A percentile compares a stretch with the other conserved stretches of the same genome.
Conservation (phyloP, 2,329 filamentous ascomycete species). For the Diplodia scrobiculata region DNA sequence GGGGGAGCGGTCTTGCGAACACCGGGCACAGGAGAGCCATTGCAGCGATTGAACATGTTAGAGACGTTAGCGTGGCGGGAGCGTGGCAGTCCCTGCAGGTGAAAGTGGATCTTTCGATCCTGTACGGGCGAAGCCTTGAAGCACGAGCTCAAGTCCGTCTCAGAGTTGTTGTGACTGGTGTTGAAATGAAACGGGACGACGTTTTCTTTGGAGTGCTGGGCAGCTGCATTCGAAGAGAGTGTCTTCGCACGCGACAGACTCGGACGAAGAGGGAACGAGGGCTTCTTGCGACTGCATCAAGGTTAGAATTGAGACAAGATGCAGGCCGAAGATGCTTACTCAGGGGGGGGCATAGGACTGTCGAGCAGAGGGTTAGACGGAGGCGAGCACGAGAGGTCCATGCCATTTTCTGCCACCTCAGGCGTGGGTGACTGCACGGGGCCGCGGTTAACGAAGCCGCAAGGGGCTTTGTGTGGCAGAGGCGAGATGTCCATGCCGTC, state of each 20-base stretch:
- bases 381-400: constrained; percentile 44
- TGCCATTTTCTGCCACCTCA: constrained; percentile 52
- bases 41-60: constrained; percentile 58
- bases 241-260: constrained; percentile 75
- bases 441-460: constrained; percentile 60
- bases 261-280: constrained; percentile 64
- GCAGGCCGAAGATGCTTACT: constrained; percentile 37
- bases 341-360: constrained; percentile 42
- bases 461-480: constrained; percentile 80
- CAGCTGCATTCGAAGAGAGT: constrained; percentile 67
- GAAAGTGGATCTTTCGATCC: constrained; percentile 57
- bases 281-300: constrained; percentile 26
- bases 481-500: constrained; percentile 95
- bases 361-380: constrained; percentile 39
- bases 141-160: constrained; percentile 70
- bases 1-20: constrained; percentile 62
- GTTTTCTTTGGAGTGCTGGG: constrained; percentile 62
- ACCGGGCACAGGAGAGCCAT: constrained; percentile 71
- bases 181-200: constrained; percentile 75
- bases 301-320: constrained; percentile 9
- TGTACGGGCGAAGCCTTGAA: constrained; percentile 78
- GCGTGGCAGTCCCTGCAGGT: constrained; percentile 22
- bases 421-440: constrained; percentile 74
- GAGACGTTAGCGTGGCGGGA: constrained; percentile 21
- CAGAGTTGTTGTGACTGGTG: constrained; percentile 49